Evolutionary conservation across 306 rosid genomes (phyloP).

Genomic region (Lablab purpureus): DNA sequence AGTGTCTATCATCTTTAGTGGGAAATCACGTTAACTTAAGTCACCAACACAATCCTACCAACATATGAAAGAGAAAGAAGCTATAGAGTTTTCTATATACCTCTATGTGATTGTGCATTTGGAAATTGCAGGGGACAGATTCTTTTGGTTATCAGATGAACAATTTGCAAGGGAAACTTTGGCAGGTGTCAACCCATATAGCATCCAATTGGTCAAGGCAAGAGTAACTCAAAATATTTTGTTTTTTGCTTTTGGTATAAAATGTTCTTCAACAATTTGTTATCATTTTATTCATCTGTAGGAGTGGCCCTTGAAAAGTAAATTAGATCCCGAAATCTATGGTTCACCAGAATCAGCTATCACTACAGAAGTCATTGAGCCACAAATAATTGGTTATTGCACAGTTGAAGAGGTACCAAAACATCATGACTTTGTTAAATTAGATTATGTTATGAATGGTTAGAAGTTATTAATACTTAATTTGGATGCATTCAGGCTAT

Average conservation of each 20-base stretch:
- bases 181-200: constrained; percentile 61
- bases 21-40: no score
- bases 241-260: not conserved
- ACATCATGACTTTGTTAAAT: not conserved
- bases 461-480: not conserved
- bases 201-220: constrained; percentile 57
- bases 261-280: not conserved
- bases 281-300: constrained; percentile 8
- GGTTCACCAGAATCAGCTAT: constrained; percentile 65
- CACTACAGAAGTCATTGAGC: constrained; percentile 53
- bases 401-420: constrained; percentile 55
- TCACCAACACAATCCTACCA: no score
- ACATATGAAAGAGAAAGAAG: no score
- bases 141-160: constrained; percentile 84
- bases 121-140: constrained; percentile 67
- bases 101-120: not conserved
- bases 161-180: constrained; percentile 69
- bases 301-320: constrained; percentile 63
- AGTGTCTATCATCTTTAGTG: no score
- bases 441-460: no score
- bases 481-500: constrained; percentile 46
- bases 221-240: constrained; percentile 2
- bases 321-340: constrained; percentile 51
- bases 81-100: no score
- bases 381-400: constrained; percentile 47